These are phyloP conservation scores for Populus nigra DNA, from an alignment of 345 rosid species.

Conservation along the genomic window DNA sequence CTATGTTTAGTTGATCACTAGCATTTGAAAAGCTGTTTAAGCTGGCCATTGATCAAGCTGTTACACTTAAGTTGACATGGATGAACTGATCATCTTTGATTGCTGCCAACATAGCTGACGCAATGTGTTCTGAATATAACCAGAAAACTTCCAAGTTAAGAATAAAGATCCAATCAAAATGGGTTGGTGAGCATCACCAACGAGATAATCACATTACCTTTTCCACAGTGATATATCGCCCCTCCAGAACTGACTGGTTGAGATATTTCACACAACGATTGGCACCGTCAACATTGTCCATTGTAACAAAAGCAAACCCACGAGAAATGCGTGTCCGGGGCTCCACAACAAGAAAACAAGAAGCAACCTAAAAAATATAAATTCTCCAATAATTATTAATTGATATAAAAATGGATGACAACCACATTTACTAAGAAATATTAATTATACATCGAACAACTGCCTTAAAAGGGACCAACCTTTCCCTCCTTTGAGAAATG, in stretches of 20 bases:
- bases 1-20: constrained; percentile 82
- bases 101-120: constrained; percentile 97
- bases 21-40: constrained; percentile 95
- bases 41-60: constrained; percentile 95
- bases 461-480: constrained; percentile 39
- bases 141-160: constrained; percentile 92
- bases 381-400: not conserved
- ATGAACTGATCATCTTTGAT: constrained; percentile 90
- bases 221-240: constrained; percentile 95
- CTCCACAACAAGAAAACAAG: constrained; percentile 91
- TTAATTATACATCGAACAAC: no score
- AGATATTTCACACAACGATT: constrained; percentile 87
- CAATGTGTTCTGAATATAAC: constrained; percentile 86
- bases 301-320: constrained; percentile 93
- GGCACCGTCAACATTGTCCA: constrained; percentile 78
- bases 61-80: constrained; percentile 83
- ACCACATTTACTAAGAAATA: no score
- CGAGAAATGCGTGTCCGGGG: constrained; percentile 94
- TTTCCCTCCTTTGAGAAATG: constrained; percentile 98
- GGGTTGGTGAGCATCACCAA: constrained; percentile 11
- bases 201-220: constrained; percentile 53
- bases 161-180: constrained; percentile 38
- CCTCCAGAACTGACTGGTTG: constrained; percentile 93
- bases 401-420: no score
- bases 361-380: constrained; percentile 57